Evolutionary conservation across 2,329 filamentous ascomycete species (phyloP), one percentile per base, ranked within the genome.

Genomic region (Chaetomium sp.): DNA sequence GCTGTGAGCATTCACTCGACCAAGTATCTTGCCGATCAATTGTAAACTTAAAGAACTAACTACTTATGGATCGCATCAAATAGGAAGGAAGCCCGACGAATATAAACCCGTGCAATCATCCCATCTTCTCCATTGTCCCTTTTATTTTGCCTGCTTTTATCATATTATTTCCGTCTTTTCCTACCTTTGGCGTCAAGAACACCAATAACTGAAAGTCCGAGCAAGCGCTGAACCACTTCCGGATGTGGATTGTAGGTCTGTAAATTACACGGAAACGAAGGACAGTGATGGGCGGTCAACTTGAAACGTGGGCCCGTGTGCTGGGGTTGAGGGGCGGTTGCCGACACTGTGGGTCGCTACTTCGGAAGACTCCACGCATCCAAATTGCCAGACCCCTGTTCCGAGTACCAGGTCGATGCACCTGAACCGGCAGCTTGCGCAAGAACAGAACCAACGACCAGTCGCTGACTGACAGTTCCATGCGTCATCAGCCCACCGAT

Each of bases 381-480:
- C 42, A 64, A 60, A 56, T 60, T 64, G 35, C 35, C 35, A 42
- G 9, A 53, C 49, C 61, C 61, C 47, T 63, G 61, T 63, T 58
- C 61, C 55, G 29, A 35, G 23, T 31, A 47, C 61, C 47, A 47
- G 60, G 42, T 51, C 51, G 51, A 62, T 29, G 58, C n/a, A 25
- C 16, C 33, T 25, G 38, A 29, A 27, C 33, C n/a, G 31, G 35
- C 25, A 21, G 29, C 57, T 21, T 55, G 29, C 29, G 31, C 53
- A 10, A 35, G 31, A 25, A n/a, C 25, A n/a, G 25, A 53, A n/a
- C 50, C 25, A 29, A 53, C 50, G 4, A 31, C 13, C 25, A 9
- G 1, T 19, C 23, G 13, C n/a, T 23, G n/a, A 47, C n/a, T 47
- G 45, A 21, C 8, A 21, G 45, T 47, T 23, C 8, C 21, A 23